Percentiles rank a stretch among this genome's conserved stretches.
Conservation (phyloP, 441 rosid species). For the Raphanus hybrid region DNA sequence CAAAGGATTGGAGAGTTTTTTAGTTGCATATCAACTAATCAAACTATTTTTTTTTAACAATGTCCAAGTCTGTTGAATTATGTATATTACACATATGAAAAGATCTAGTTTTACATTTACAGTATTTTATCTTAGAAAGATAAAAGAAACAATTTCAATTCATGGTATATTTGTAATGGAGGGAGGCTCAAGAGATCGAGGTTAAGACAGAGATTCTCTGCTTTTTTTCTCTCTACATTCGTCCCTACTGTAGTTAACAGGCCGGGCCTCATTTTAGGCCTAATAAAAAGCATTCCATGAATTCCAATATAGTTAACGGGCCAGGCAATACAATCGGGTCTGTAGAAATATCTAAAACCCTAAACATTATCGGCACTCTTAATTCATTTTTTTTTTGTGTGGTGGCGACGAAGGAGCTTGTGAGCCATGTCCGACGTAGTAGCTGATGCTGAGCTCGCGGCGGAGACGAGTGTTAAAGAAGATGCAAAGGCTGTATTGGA, state of each 20-base stretch:
- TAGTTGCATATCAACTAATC: too few species aligned
- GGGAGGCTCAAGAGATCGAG: slow-evolving; percentile 9
- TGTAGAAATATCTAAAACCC: slow-evolving; percentile 38
- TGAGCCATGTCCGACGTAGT: slow-evolving; percentile 50
- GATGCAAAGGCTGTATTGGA: not conserved
- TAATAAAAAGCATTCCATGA: not conserved
- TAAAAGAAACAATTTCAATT: slow-evolving; percentile 9
- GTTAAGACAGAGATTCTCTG: slow-evolving; percentile 22
- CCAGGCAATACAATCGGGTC: not conserved
- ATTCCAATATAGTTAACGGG: not conserved
- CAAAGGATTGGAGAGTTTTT: too few species aligned
- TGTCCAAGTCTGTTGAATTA: too few species aligned
- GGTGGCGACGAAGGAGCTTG: slow-evolving; percentile 16
- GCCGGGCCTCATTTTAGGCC: not conserved
- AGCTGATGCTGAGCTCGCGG: slow-evolving; percentile 37
- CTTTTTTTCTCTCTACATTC: not conserved
- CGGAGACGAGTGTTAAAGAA: slow-evolving; percentile 10
- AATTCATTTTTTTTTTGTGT: not conserved
- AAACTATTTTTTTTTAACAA: too few species aligned
- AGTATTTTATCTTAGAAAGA: not conserved
- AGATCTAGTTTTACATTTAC: too few species aligned
- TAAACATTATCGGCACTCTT: slow-evolving; percentile 2
- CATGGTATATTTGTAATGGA: slow-evolving; percentile 29
- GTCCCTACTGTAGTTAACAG: not conserved
- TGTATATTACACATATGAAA: slow-evolving; percentile 22